phyloP scores from a whole-genome alignment of 129 eudicot genomes.

The Artemisia tridentata region DNA sequence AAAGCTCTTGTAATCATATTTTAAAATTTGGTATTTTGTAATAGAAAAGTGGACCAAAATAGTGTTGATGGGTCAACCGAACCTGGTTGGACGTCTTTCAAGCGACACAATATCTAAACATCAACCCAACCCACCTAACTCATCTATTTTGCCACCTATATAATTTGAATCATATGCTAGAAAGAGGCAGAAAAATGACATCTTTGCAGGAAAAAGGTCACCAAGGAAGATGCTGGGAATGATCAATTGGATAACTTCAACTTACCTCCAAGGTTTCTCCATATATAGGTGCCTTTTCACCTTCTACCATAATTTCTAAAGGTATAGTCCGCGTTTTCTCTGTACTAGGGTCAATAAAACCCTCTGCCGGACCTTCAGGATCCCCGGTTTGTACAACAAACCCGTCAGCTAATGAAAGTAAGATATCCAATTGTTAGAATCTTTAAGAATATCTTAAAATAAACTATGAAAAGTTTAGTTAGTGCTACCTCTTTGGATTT shows the following conservation, averaged over 20 bases:
- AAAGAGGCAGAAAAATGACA: not conserved
- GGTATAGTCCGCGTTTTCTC: constrained; percentile 90
- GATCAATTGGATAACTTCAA: not conserved
- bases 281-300: constrained; percentile 87
- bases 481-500: constrained; percentile 82
- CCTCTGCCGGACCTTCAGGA: constrained; percentile 98
- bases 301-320: constrained; percentile 83
- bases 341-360: constrained; percentile 96
- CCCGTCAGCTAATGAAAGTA: constrained; percentile 73
- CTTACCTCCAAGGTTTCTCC: constrained; percentile 92
- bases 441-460: constrained; percentile 7
- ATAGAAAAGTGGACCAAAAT: too few species aligned
- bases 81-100: too few species aligned
- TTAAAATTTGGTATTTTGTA: too few species aligned
- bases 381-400: constrained; percentile 99
- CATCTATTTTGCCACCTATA: not conserved
- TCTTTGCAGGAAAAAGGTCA: not conserved
- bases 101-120: not conserved
- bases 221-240: not conserved
- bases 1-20: too few species aligned
- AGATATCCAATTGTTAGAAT: constrained; percentile 14
- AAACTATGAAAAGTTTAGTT: not conserved
- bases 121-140: not conserved
- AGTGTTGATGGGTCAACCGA: not conserved
- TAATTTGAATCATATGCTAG: not conserved